These are phyloP conservation scores for Penicillium daleae DNA, from an alignment of 495 filamentous ascomycete species.

Conservation along the genomic window DNA sequence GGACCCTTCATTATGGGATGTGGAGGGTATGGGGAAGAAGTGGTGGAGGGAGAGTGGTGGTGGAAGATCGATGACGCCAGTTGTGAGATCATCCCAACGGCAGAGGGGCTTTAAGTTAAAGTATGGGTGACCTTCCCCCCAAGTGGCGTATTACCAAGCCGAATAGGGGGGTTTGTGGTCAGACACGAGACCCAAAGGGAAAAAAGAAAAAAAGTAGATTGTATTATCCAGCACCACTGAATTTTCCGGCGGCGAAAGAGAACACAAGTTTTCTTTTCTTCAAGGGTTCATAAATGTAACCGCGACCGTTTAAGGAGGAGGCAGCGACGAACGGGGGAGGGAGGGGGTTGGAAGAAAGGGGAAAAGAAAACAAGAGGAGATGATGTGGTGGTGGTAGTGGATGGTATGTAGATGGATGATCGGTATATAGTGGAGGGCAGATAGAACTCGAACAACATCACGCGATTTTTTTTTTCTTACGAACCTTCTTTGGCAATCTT, in stretches of 20 bases:
- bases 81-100: conserved; percentile 53
- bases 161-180: conserved; percentile 28
- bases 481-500: conserved; percentile 47
- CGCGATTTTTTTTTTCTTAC: conserved; percentile 8
- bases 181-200: conserved; percentile 17
- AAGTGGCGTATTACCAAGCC: conserved; percentile 45
- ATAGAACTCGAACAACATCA: conserved; percentile 9
- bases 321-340: conserved; percentile 2
- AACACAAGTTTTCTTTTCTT: conserved; percentile 14
- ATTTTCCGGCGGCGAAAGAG: not conserved
- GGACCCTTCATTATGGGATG: conserved; percentile 27
- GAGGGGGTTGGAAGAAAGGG: not conserved
- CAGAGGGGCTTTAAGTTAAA: conserved; percentile 38
- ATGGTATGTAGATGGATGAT: no score
- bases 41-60: conserved; percentile 25
- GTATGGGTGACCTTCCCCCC: conserved; percentile 28
- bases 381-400: not conserved
- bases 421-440: no score
- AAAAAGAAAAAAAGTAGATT: conserved; percentile 13
- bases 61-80: conserved; percentile 46
- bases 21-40: conserved; percentile 13
- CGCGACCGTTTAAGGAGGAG: conserved; percentile 10
- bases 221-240: conserved; percentile 12
- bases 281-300: conserved; percentile 6
- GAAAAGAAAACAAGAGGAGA: not conserved